A percentile compares a stretch with the other conserved stretches of the same genome.
Evolutionary conservation across 2,329 filamentous ascomycete species (phyloP).

Genomic region (Ophiostoma populinum): DNA sequence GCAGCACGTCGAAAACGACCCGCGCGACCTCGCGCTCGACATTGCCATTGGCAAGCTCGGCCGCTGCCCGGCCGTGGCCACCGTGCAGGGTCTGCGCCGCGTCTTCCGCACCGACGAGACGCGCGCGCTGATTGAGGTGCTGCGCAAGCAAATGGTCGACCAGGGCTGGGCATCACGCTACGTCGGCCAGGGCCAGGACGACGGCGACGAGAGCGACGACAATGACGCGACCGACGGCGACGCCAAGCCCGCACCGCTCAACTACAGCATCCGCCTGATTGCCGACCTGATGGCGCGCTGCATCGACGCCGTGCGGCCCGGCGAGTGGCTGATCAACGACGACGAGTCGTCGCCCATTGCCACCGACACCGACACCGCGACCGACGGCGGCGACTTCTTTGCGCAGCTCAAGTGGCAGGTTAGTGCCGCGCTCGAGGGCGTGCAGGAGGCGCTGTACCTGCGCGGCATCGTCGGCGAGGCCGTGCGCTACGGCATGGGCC

Average conservation of each 20-base stretch:
- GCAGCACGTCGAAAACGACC: slow-evolving; percentile 38
- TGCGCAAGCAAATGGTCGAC: slow-evolving; percentile 55
- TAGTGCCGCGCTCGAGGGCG: slow-evolving; percentile 51
- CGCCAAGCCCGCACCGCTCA: slow-evolving; percentile 33
- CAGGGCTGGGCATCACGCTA: slow-evolving; percentile 64
- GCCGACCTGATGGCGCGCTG: slow-evolving; percentile 55
- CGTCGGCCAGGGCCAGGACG: slow-evolving; percentile 35
- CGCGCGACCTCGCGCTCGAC: slow-evolving; percentile 46
- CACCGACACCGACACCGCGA: slow-evolving; percentile 17
- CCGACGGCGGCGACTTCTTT: slow-evolving; percentile 37
- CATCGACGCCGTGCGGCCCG: slow-evolving; percentile 57
- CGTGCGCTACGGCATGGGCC: slow-evolving; percentile 35
- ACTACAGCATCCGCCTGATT: slow-evolving; percentile 53
- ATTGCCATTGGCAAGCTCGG: slow-evolving; percentile 54
- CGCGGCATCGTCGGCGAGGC: slow-evolving; percentile 48
- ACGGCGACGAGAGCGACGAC: slow-evolving; percentile 13
- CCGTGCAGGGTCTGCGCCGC: slow-evolving; percentile 45
- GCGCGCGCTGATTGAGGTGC: slow-evolving; percentile 51
- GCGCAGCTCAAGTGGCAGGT: slow-evolving; percentile 50
- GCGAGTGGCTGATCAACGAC: slow-evolving; percentile 55
- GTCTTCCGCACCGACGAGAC: slow-evolving; percentile 50
- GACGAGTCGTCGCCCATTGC: slow-evolving; percentile 18
- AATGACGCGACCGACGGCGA: slow-evolving; percentile 15
- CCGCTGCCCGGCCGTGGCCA: slow-evolving; percentile 40
- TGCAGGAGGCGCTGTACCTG: slow-evolving; percentile 51